These are phyloP conservation scores for Aspergillus fumigatiaffinis DNA, from an alignment of 2,329 filamentous ascomycete genomes.

Conservation along the genomic window DNA sequence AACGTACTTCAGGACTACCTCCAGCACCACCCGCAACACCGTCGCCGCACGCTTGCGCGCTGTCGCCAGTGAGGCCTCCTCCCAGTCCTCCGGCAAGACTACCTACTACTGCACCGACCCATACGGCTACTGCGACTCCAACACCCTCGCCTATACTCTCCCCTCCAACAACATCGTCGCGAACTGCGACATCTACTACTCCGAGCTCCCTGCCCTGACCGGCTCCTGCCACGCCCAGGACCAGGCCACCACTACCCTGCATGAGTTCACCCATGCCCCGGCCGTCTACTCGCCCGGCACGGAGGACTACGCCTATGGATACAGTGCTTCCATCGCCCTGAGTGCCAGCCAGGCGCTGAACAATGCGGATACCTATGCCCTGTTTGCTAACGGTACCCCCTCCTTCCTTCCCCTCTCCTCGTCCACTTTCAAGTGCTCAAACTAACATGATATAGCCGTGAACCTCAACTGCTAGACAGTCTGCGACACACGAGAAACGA, in stretches of 20 bases:
- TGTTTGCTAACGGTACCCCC: slow-evolving; percentile 49
- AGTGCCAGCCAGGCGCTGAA: slow-evolving; percentile 50
- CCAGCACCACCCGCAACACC: slow-evolving; percentile 41
- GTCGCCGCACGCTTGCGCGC: slow-evolving; percentile 52
- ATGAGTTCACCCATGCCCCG: slow-evolving; percentile 63
- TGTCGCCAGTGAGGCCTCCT: slow-evolving; percentile 55
- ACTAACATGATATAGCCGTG: slow-evolving; percentile 4
- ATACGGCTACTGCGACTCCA: slow-evolving; percentile 48
- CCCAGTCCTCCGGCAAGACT: slow-evolving; percentile 46
- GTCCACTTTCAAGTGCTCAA: no score
- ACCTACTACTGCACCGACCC: slow-evolving; percentile 58
- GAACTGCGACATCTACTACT: slow-evolving; percentile 59
- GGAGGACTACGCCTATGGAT: slow-evolving; percentile 57
- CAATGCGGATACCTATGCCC: slow-evolving; percentile 62
- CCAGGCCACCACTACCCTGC: slow-evolving; percentile 61
- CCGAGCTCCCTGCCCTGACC: slow-evolving; percentile 47
- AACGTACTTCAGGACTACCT: slow-evolving; percentile 62
- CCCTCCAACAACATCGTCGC: slow-evolving; percentile 53
- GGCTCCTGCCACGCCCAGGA: slow-evolving; percentile 60
- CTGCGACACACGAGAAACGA: not conserved
- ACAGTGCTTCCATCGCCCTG: slow-evolving; percentile 46
- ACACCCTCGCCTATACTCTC: slow-evolving; percentile 60
- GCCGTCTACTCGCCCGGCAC: slow-evolving; percentile 52
- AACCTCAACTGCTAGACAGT: slow-evolving; percentile 9
- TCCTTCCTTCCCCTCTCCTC: not conserved